Evolutionary conservation across 1,284 basidiomycete genomes (phyloP).

Genomic region (Cryptococcus neoformans): DNA sequence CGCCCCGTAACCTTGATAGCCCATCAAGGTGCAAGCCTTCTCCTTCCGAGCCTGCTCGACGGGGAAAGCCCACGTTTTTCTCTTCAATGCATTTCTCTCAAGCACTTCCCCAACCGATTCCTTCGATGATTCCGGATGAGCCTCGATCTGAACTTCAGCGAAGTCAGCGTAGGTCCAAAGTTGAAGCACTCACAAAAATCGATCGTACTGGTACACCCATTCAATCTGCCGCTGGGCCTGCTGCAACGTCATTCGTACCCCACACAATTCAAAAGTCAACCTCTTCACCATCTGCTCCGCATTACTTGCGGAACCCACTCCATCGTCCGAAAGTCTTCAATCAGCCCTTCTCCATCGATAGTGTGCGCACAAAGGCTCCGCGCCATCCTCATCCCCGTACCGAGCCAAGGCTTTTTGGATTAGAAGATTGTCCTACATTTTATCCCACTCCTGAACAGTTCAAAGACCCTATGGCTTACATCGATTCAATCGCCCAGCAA

Average conservation of each 20-base stretch:
- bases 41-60: not conserved
- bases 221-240: slow-evolving; percentile 17
- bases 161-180: slow-evolving; percentile 39
- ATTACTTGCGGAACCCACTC: slow-evolving; percentile 29
- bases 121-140: slow-evolving; percentile 13
- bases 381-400: slow-evolving; percentile 29
- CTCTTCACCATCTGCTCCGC: slow-evolving; percentile 13
- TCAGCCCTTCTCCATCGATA: slow-evolving; percentile 33
- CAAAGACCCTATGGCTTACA: slow-evolving; percentile 92
- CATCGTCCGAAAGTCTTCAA: slow-evolving; percentile 27
- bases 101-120: slow-evolving; percentile 10
- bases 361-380: slow-evolving; percentile 35
- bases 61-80: slow-evolving; percentile 33
- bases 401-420: slow-evolving; percentile 65
- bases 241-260: slow-evolving; percentile 40
- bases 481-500: slow-evolving; percentile 73
- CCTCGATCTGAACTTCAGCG: slow-evolving; percentile 16
- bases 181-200: slow-evolving; percentile 38
- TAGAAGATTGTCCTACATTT: slow-evolving; percentile 87
- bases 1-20: too few relatives aligned
- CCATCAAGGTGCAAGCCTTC: not conserved
- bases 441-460: slow-evolving; percentile 88
- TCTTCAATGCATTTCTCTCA: slow-evolving; percentile 36
- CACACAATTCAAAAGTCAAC: slow-evolving; percentile 14
- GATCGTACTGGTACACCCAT: slow-evolving; percentile 35